phyloP scores from a whole-genome alignment of 345 rosid genomes.

The Geranium brycei region DNA sequence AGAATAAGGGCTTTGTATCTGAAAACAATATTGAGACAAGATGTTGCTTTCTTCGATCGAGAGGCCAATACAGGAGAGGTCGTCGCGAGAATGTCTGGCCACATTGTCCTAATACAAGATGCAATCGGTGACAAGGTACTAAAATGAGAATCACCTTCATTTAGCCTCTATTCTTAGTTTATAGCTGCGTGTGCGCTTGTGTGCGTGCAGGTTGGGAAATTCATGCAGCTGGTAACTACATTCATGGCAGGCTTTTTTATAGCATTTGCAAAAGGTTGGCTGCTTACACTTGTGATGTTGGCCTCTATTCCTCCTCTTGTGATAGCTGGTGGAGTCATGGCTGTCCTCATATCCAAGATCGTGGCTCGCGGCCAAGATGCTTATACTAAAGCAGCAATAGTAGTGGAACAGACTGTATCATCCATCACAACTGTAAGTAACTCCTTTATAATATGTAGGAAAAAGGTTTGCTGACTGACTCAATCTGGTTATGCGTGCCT shows the following conservation, averaged over 20 bases:
- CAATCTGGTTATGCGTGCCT: background rate
- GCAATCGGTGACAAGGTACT: conserved; percentile 81
- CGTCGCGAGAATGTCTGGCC: conserved; percentile 71
- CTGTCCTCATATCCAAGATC: conserved; percentile 35
- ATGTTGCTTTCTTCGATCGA: conserved; percentile 48
- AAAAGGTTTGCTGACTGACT: background rate
- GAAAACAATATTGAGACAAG: conserved; percentile 58
- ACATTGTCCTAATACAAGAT: conserved; percentile 69
- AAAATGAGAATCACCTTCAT: background rate
- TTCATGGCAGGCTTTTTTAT: conserved; percentile 63
- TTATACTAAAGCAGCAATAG: conserved; percentile 49
- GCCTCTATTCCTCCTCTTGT: conserved; percentile 50
- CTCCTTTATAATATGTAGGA: background rate
- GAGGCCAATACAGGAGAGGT: conserved; percentile 71
- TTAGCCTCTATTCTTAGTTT: no score
- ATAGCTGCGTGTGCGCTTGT: no score
- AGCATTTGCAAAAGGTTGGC: conserved; percentile 72
- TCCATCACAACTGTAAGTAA: conserved; percentile 58
- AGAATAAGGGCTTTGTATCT: conserved; percentile 50
- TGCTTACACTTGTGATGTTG: conserved; percentile 65
- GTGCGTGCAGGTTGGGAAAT: conserved; percentile 62
- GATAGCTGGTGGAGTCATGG: conserved; percentile 34
- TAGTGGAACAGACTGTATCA: conserved; percentile 56
- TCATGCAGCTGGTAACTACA: conserved; percentile 47
- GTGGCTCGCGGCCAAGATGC: conserved; percentile 47